Evolutionary conservation across 2,329 filamentous ascomycete genomes (phyloP).

Genomic region (Albifimbria verrucaria): DNA sequence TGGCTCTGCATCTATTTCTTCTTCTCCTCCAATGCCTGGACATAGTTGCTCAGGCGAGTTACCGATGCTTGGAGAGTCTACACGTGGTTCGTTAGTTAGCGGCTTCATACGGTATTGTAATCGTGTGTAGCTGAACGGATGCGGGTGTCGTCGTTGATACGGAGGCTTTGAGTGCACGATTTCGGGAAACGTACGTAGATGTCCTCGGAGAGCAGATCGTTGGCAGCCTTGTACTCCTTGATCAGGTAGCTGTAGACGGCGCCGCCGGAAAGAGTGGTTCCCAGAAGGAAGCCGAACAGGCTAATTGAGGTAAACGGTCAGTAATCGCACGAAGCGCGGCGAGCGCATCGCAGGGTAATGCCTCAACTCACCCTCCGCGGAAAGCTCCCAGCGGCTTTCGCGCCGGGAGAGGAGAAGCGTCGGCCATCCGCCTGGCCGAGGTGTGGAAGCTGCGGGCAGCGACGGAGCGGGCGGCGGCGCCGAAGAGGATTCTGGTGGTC

Average conservation of each 20-base stretch:
- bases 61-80: conserved; percentile 86
- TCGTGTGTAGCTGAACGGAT: too few species aligned
- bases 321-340: neutral
- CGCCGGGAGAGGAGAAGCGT: conserved; percentile 47
- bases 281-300: conserved; percentile 87
- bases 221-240: conserved; percentile 89
- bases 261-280: conserved; percentile 72
- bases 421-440: conserved; percentile 42
- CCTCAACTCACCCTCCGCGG: conserved; percentile 52
- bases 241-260: conserved; percentile 90
- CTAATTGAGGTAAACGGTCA: conserved; percentile 40
- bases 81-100: neutral
- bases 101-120: neutral
- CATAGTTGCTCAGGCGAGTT: conserved; percentile 79
- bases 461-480: conserved; percentile 35
- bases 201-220: conserved; percentile 90
- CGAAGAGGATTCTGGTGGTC: conserved; percentile 41
- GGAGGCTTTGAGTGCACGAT: neutral
- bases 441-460: conserved; percentile 46
- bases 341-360: neutral
- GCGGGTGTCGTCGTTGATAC: too few species aligned
- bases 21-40: conserved; percentile 78
- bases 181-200: conserved; percentile 72
- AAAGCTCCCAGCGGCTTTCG: conserved; percentile 59
- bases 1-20: conserved; percentile 58